Evolutionary conservation across 2,329 filamentous ascomycete genomes (phyloP), one percentile per base, ranked within the genome.

Genomic region (Calonectria multiphialidica): DNA sequence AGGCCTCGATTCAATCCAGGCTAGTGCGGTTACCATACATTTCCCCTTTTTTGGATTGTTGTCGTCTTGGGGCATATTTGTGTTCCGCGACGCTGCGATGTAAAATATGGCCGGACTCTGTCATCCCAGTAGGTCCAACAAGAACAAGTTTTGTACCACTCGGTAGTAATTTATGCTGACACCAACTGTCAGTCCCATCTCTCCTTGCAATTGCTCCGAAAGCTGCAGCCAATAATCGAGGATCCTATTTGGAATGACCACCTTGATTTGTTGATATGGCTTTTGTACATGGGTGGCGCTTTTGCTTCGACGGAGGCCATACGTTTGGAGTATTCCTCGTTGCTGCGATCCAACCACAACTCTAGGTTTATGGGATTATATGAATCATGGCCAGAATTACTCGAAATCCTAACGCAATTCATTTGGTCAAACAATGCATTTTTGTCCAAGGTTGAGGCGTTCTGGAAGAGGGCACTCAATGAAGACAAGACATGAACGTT

Each of bases 381-480:
- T 66, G 55, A 7, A 13, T 82, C 84, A 50, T 85, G 82, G 82
- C 28, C 76, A 9, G 79, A 80, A 45, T 23, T 84, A 25, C 74
- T 81, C 33, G 50, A 55, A 18, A 77, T 82, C 25, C 65, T 86
- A 47, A 79, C 78, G 59, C 76, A 77, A 33, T 86, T 85, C 57
- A 82, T 83, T 42, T 86, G 84, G 84, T 86, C 84, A 12, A 81
- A 84, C 1, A 79, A 76, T 5, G 83, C 82, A 35, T 86, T 85
- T 62, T 15, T 66, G 50, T 44, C 70, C 5, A 78, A 80, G 1
- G 79, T 82, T 0, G 80, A 79, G 53, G 72, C 49, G 2, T 81
- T 86, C 55, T 85, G 81, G 82, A 81, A 62, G 81, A 83, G 33
- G 30, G 7, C 2, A 44, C n/a, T 2, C 3, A 10, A 10, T 23